Evolutionary conservation across 345 rosid species (phyloP).

Genomic region (Kandelia obovata): DNA sequence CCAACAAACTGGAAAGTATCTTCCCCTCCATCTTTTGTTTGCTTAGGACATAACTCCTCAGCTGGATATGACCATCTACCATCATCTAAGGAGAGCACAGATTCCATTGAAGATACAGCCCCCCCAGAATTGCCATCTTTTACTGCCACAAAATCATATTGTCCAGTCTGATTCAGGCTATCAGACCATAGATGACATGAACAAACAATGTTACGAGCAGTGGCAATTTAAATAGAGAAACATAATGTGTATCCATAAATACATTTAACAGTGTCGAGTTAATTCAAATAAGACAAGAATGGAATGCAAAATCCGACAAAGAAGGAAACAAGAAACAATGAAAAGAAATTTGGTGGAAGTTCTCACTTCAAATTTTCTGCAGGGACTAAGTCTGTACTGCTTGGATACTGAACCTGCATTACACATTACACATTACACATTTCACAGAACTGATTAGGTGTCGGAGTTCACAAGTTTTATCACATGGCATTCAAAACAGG

Average conservation of each 20-base stretch:
- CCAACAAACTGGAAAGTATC: slow-evolving; percentile 80
- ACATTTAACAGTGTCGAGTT: background rate
- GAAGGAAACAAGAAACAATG: background rate
- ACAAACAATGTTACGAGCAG: slow-evolving; percentile 19
- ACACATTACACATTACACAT: slow-evolving; percentile 22
- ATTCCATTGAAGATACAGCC: slow-evolving; percentile 51
- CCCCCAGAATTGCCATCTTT: slow-evolving; percentile 41
- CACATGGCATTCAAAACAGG: background rate
- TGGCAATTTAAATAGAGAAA: slow-evolving; percentile 2
- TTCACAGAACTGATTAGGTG: slow-evolving; percentile 17
- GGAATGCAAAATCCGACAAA: background rate
- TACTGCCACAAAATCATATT: slow-evolving; percentile 33
- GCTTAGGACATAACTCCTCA: slow-evolving; percentile 31
- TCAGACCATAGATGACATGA: slow-evolving; percentile 26
- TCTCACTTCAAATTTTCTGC: slow-evolving; percentile 48
- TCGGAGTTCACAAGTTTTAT: slow-evolving; percentile 1
- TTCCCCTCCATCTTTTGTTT: slow-evolving; percentile 18
- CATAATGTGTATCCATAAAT: slow-evolving; percentile 1
- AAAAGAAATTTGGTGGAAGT: slow-evolving; percentile 23
- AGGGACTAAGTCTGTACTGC: slow-evolving; percentile 47
- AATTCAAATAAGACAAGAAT: background rate
- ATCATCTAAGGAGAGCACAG: slow-evolving; percentile 90
- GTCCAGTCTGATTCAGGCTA: slow-evolving; percentile 52
- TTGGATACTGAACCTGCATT: slow-evolving; percentile 75
- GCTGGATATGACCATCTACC: slow-evolving; percentile 66